Percentiles rank a stretch among this genome's conserved stretches.
phyloP scores from a whole-genome alignment of 176 grass and related monocot genomes.

The Musa acuminata region DNA sequence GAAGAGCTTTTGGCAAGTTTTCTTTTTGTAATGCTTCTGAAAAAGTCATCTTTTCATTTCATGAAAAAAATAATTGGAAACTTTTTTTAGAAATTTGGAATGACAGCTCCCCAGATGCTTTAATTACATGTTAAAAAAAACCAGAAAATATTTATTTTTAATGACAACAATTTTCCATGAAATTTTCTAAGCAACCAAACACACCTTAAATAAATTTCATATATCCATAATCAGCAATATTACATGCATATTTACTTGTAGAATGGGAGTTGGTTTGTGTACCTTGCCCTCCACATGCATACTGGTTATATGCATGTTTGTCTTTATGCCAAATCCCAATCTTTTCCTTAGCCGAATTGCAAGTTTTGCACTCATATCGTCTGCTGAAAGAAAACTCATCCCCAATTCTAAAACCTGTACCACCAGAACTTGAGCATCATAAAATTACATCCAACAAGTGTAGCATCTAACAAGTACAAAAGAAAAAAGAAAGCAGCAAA shows the following conservation, averaged over 20 bases:
- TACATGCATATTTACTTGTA: neutral
- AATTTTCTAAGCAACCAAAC: neutral
- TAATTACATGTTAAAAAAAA: too few relatives aligned
- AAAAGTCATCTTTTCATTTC: neutral
- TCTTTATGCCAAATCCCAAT: constrained; percentile 68
- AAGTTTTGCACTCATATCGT: constrained; percentile 90
- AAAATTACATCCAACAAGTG: neutral
- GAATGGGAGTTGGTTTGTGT: constrained; percentile 19
- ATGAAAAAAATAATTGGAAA: neutral
- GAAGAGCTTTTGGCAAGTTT: neutral
- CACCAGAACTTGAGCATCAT: neutral
- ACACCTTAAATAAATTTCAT: too few relatives aligned
- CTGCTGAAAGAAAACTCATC: constrained; percentile 84
- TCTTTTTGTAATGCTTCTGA: neutral
- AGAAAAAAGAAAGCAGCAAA: constrained; percentile 19
- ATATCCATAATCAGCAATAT: neutral
- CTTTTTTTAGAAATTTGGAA: neutral
- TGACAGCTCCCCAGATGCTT: too few relatives aligned
- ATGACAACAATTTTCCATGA: neutral
- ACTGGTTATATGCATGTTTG: constrained; percentile 92
- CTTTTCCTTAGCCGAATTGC: constrained; percentile 66
- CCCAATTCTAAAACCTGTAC: constrained; percentile 84
- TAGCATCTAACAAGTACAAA: neutral
- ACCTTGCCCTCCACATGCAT: constrained; percentile 98
- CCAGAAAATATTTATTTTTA: neutral